Percentiles rank a stretch among this genome's conserved stretches.
phyloP scores from a whole-genome alignment of 495 filamentous ascomycete genomes.

The Trichoderma virens region DNA sequence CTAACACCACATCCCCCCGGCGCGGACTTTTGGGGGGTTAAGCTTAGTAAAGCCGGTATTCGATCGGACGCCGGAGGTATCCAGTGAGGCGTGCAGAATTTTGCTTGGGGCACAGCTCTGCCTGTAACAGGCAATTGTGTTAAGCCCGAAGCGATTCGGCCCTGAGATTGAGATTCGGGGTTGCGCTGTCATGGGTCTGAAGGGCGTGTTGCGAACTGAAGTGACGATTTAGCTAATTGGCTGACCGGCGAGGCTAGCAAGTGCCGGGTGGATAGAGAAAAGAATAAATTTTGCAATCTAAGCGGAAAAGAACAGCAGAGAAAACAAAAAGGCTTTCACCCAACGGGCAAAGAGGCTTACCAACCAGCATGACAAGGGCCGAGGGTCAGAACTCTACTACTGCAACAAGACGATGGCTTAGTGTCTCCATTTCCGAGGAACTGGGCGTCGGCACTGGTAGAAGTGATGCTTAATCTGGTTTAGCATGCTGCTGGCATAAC shows the following conservation, averaged over 20 bases:
- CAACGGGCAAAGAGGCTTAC: not conserved
- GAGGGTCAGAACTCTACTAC: not conserved
- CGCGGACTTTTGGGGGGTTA: not conserved
- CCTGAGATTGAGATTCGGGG: too few relatives aligned
- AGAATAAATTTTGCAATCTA: too few relatives aligned
- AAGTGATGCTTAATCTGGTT: too few relatives aligned
- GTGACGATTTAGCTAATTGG: too few relatives aligned
- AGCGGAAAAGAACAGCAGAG: too few relatives aligned
- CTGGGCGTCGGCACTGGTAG: too few relatives aligned
- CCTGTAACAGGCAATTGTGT: not conserved
- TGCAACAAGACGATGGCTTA: too few relatives aligned
- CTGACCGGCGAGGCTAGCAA: not conserved
- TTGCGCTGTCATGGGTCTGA: not conserved
- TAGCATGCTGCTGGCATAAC: too few relatives aligned
- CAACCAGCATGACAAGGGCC: not conserved
- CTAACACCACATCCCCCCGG: not conserved
- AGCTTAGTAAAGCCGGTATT: conserved; percentile 1
- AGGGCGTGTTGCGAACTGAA: not conserved
- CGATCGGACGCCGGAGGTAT: not conserved
- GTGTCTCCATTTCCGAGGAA: too few relatives aligned
- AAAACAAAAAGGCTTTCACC: not conserved
- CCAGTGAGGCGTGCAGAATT: not conserved
- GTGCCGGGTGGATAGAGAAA: too few relatives aligned
- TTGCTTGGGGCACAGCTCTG: not conserved
- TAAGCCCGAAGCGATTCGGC: too few relatives aligned